A percentile compares a stretch with the other conserved stretches of the same genome.
Evolutionary conservation across 164 flowering plant species (phyloP).

Genomic region (Aristolochia californica): DNA sequence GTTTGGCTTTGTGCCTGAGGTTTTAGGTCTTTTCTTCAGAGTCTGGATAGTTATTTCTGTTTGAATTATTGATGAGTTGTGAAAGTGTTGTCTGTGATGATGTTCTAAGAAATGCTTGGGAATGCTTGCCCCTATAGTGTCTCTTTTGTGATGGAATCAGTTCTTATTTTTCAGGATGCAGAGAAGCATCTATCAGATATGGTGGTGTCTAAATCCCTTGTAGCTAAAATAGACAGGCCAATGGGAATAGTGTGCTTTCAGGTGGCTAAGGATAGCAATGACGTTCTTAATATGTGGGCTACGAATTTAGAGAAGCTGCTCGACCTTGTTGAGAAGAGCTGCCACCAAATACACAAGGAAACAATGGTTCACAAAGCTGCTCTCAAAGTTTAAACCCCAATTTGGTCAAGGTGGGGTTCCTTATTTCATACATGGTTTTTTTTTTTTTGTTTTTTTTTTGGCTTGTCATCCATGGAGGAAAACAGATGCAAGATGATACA

Average conservation of each 20-base stretch:
- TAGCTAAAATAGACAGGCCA: slow-evolving; percentile 90
- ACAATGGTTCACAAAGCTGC: slow-evolving; percentile 94
- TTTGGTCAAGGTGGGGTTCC: not conserved
- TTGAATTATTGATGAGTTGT: too few relatives aligned
- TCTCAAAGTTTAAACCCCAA: slow-evolving; percentile 36
- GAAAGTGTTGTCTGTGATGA: too few relatives aligned
- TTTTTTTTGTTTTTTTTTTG: not conserved
- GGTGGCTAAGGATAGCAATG: slow-evolving; percentile 75
- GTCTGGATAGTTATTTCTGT: too few relatives aligned
- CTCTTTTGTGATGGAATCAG: too few relatives aligned
- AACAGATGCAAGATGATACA: not conserved
- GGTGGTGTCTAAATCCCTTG: slow-evolving; percentile 81
- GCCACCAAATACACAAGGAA: slow-evolving; percentile 98
- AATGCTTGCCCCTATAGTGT: too few relatives aligned
- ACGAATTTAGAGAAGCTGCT: slow-evolving; percentile 85
- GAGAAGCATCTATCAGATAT: slow-evolving; percentile 92
- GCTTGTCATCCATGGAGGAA: not conserved
- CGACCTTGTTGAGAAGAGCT: slow-evolving; percentile 94
- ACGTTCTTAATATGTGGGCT: slow-evolving; percentile 87
- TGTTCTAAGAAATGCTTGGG: too few relatives aligned
- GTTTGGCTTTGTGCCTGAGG: too few relatives aligned
- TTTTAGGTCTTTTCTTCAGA: too few relatives aligned
- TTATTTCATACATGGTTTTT: not conserved
- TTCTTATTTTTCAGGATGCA: slow-evolving; percentile 45
- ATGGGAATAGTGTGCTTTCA: slow-evolving; percentile 71